phyloP scores from a whole-genome alignment of 768 basidiomycete genomes.

The Phaffia tasmanica region DNA sequence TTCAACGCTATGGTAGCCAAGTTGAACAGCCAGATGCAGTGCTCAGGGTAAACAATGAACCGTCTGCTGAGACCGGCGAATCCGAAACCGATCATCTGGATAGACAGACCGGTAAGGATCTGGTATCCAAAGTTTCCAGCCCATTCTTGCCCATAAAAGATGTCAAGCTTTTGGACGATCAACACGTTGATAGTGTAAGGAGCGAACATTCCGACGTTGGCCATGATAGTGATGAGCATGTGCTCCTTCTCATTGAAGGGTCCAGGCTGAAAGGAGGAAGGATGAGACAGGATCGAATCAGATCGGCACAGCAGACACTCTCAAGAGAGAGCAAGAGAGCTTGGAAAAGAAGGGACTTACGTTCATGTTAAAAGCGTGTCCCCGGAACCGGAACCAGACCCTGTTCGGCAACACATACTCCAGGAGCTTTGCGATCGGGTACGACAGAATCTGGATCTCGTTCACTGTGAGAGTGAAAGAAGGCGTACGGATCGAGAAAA shows the following conservation, averaged over 20 bases:
- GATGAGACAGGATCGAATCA: not conserved
- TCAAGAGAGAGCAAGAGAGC: too few relatives aligned
- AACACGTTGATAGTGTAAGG: constrained; percentile 34
- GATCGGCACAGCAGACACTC: not conserved
- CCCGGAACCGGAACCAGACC: constrained; percentile 4
- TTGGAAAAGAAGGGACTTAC: not conserved
- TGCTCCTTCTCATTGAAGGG: constrained; percentile 36
- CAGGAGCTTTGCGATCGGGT: constrained; percentile 19
- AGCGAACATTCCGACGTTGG: constrained; percentile 32
- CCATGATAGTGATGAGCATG: constrained; percentile 29
- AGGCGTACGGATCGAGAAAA: constrained; percentile 25
- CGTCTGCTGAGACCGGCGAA: constrained; percentile 30
- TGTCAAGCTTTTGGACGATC: constrained; percentile 23
- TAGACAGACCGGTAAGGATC: constrained; percentile 25
- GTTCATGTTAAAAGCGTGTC: constrained; percentile 20
- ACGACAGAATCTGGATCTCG: constrained; percentile 23
- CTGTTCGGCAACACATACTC: constrained; percentile 11
- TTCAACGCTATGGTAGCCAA: constrained; percentile 34
- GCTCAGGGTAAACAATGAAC: constrained; percentile 30
- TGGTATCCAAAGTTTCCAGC: constrained; percentile 31
- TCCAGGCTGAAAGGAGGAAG: constrained; percentile 27
- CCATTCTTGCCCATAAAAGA: constrained; percentile 35
- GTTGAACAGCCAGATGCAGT: constrained; percentile 34
- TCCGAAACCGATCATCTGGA: constrained; percentile 30
- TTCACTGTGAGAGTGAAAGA: constrained; percentile 17